Base-by-base conservation (phyloP, 805 yeast species). In the Metschnikowia similis region DNA sequence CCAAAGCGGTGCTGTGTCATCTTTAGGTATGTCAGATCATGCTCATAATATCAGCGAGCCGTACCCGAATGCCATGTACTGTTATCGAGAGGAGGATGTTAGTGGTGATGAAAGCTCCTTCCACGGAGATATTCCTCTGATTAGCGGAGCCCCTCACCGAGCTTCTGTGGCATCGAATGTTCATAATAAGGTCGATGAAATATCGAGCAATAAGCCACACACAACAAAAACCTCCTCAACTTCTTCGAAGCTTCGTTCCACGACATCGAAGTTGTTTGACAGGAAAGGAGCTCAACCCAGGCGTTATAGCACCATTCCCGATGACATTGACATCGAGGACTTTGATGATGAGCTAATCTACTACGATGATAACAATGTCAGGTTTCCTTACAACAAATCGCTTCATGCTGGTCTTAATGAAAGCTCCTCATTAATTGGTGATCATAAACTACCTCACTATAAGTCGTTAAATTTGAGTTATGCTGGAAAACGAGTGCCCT, bases 251-350 rank as follows among this genome's bases (percentile, higher is more conserved):
- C 66, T 82, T 41, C 65, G 87, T 37, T 81, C 90, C 2, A 85
- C 89, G 1, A 84, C 90, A 0, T 84, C 90, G 1, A 83, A 84
- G 53, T 67, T 86, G 6, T 86, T 87, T 64, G 92, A 86, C 58
- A 78, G 81, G 10, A 84, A 81, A 56, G 90, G 89, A 1, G 80
- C 85, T 0, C 86, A 83, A 42, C 81, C 89, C 6, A 74, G 91
- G 59, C 70, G 90, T 32, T 85, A 86, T 59, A 83, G 90, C 17
- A 87, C 86, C 17, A 79, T 82, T 2, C 86, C 86, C 0, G 85
- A 82, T 59, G 83, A 82, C 61, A 75, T 72, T 16, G 82, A 76
- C 54, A 74, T 74, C 39, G 85, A 80, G 49, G 80, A 74, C 48
- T 74, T 74, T 51, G 84, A 78, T 53, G 84, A 77, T 53, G 84